Evolutionary conservation across 257 asterid genomes (phyloP).

Genomic region (Solanum virginianum): DNA sequence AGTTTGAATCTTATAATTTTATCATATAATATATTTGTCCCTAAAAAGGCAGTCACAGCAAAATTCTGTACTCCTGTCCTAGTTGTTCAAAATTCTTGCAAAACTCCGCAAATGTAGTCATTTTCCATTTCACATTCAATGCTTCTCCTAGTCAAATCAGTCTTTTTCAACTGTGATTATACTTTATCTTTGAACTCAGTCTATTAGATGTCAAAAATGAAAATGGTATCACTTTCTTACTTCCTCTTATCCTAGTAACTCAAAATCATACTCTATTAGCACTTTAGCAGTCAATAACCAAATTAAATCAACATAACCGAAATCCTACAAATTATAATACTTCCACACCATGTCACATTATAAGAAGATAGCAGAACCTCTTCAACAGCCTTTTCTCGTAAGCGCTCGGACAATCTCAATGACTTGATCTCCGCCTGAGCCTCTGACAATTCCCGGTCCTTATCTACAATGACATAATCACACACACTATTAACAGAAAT

Average conservation of each 20-base stretch:
- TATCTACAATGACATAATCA: constrained; percentile 30
- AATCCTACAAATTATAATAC: not conserved
- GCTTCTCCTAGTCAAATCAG: not conserved
- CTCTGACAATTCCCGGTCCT: constrained; percentile 77
- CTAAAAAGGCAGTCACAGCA: not conserved
- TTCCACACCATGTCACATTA: not conserved
- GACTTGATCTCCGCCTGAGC: constrained; percentile 81
- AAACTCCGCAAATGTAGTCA: not conserved
- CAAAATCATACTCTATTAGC: not conserved
- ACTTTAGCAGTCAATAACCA: not conserved
- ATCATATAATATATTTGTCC: not conserved
- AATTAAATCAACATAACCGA: not conserved
- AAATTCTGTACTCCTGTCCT: not conserved
- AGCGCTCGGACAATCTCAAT: constrained; percentile 65
- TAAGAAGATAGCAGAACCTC: constrained; percentile 39
- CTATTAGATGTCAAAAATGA: not conserved
- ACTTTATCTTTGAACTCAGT: not conserved
- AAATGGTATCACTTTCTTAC: not conserved
- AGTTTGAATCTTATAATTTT: not conserved
- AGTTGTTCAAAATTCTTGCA: not conserved
- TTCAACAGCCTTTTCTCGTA: constrained; percentile 86
- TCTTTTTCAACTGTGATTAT: not conserved
- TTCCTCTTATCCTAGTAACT: not conserved
- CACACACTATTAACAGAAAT: not conserved
- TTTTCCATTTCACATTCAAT: not conserved